A percentile compares a stretch with the other conserved stretches of the same genome.
These are phyloP conservation scores for Moesziomyces sp. DNA, from an alignment of 1,284 basidiomycete genomes.

Conservation along the genomic window DNA sequence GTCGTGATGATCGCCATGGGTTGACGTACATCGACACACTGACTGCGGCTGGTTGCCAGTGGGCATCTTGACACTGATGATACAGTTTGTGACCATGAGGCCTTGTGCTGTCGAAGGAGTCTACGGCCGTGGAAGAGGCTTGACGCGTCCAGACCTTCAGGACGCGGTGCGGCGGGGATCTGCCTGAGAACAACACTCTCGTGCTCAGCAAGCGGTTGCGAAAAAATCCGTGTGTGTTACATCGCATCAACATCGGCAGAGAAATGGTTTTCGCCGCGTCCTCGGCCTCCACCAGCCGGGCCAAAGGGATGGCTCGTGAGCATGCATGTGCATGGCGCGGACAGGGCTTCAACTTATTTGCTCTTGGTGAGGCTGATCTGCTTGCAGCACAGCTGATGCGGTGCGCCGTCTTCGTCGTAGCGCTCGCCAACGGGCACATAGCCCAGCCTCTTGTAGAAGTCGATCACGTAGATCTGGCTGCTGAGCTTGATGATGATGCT, in stretches of 20 bases:
- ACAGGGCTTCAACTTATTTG: background rate
- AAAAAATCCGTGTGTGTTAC: too few relatives aligned
- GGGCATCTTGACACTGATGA: too few relatives aligned
- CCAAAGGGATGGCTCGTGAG: background rate
- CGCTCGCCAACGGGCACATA: slow-evolving; percentile 37
- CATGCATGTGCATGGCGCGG: too few relatives aligned
- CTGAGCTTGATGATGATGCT: slow-evolving; percentile 50
- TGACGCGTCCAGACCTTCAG: background rate
- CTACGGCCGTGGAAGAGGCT: background rate
- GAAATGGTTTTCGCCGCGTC: background rate
- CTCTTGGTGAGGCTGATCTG: slow-evolving; percentile 20
- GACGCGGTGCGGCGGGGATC: background rate
- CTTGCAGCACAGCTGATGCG: slow-evolving; percentile 46
- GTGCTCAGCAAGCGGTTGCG: too few relatives aligned
- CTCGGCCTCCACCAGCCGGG: background rate
- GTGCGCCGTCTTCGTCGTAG: slow-evolving; percentile 45
- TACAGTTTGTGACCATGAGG: too few relatives aligned
- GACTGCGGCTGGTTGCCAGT: too few relatives aligned
- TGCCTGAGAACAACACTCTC: background rate
- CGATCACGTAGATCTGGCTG: slow-evolving; percentile 43
- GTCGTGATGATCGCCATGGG: too few relatives aligned
- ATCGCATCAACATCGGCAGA: too few relatives aligned
- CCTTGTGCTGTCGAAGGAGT: too few relatives aligned
- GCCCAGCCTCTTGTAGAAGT: slow-evolving; percentile 41
- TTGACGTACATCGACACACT: too few relatives aligned